A percentile compares a stretch with the other conserved stretches of the same genome.
These are phyloP conservation scores for Trichoderma atrobrunneum DNA, from an alignment of 2,329 filamentous ascomycete genomes.

Conservation along the genomic window DNA sequence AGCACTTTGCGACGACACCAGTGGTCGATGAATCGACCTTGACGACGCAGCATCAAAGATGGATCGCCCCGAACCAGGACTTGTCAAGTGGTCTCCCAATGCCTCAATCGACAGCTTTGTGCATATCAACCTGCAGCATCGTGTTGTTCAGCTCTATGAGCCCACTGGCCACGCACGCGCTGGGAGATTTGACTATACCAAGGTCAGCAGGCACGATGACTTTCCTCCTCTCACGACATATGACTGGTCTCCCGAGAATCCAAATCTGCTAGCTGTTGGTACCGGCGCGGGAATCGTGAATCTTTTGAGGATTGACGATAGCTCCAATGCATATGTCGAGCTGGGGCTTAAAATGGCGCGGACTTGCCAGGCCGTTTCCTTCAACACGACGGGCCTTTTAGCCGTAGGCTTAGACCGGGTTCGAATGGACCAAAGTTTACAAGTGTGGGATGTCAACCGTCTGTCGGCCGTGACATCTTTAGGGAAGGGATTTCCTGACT, in stretches of 20 bases:
- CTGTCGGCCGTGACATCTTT: slow-evolving; percentile 49
- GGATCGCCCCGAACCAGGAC: slow-evolving; percentile 60
- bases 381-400: slow-evolving; percentile 68
- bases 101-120: slow-evolving; percentile 58
- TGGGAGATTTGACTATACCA: slow-evolving; percentile 56
- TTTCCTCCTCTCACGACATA: slow-evolving; percentile 63
- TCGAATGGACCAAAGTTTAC: slow-evolving; percentile 76
- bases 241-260: slow-evolving; percentile 63
- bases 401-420: slow-evolving; percentile 79
- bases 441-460: slow-evolving; percentile 76
- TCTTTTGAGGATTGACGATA: slow-evolving; percentile 69
- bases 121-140: slow-evolving; percentile 63
- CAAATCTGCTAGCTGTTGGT: slow-evolving; percentile 70
- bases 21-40: background rate
- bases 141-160: slow-evolving; percentile 61
- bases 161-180: slow-evolving; percentile 58
- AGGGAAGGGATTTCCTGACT: slow-evolving; percentile 48
- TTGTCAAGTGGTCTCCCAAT: slow-evolving; percentile 66
- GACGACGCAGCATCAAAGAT: slow-evolving; percentile 33
- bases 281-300: slow-evolving; percentile 73
- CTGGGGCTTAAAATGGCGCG: slow-evolving; percentile 72
- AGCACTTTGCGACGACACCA: background rate
- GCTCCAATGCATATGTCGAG: slow-evolving; percentile 61
- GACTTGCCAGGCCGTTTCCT: slow-evolving; percentile 77
- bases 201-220: slow-evolving; percentile 58